Evolutionary conservation across 2,329 filamentous ascomycete genomes (phyloP), one percentile per base, ranked within the genome.

Genomic region (Xylaria sp.): DNA sequence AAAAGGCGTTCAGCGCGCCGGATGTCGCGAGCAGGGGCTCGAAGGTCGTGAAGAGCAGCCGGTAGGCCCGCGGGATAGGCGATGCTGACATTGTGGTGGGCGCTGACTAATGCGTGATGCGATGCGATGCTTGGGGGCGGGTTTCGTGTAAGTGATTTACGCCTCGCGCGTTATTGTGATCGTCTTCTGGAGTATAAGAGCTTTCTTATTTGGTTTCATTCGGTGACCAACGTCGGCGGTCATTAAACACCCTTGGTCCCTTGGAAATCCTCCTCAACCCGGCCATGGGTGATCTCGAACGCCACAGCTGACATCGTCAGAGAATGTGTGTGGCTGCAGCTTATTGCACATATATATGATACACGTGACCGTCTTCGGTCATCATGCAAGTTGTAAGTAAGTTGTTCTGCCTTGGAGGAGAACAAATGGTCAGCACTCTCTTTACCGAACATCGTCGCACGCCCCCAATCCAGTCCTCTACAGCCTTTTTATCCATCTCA

Each of bases 11-110:
- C 4, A 67, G 10, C 9, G 67, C 66, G 48, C 67, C 67, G 6
- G 40, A 35, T 3, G 62, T 59, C 2, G 66, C 66, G 43, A 69
- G 56, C 19, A 68, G 48, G 5, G 67, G 66, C 60, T 69, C 67
- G 58, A 62, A 35, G 3, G 57, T 63, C 6, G 66, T 68, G 64
- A 68, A 68, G 13, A 69, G 57, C 17, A 64, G 4, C 43, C 63
- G 65, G 53, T 69, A 69, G 37, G 57, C 44, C 2, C 37, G n/a
- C 3, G 66, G 66, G 52, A 70, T 69, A 25, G 60, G 48, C 8
- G 62, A 52, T 25, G 60, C 7, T n/a, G 63, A 54, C 52, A 55
- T 58, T n/a, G 44, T 58, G 41, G 51, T 15, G 17, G n/a, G 37
- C 19, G 35, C 38, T 44, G 44, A 37, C 29, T 29, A 25, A 51